Evolutionary conservation across 139 green algal species (phyloP), one percentile per base, ranked within the genome.

Genomic region (Chlamydomonas urium): DNA sequence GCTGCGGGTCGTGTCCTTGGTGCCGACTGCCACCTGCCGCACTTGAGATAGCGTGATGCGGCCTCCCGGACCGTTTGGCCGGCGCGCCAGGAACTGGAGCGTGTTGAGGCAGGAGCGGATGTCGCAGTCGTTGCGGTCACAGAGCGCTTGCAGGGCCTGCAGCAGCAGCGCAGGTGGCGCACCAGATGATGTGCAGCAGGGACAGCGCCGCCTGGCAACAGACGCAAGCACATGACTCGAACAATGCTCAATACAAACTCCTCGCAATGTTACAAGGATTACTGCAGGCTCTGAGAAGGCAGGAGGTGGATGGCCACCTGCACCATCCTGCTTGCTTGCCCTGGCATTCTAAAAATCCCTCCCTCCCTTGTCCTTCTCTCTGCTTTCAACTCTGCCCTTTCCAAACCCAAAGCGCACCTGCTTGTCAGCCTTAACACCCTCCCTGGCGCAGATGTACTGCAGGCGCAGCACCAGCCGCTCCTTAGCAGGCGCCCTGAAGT

Each of bases 21-120:
- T 69, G 28, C 89, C 90, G 42, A 89, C 73, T 3, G 71, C 61
- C 2, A 89, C 57, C 14, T 66, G 47, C 29, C 72, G 42, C 28
- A 75, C 71, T n/a, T 19, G 10, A 19, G 3, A 8, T 24, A 29
- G 47, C 1, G 38, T 71, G 71, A 28, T 73, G 45, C n/a, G 23
- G 21, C 24, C 10, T n/a, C 8, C 24, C n/a, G n/a, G n/a, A n/a
- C n/a, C n/a, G n/a, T n/a, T n/a, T 1, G 24, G 47, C 53, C 29
- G 53, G 6, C 53, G 24, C 10, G 81, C 73, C 65, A 90, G 71
- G 61, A 96, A 85, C 83, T 99, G 94, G 67, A 99, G 85, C 19
- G 92, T 94, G 84, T 99, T 97, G 26, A 99, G 87, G 81, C 88
- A 96, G 5, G 91, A 71, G 17, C 95, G 83, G 45, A 98, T 87